Percentiles rank a stretch among this genome's conserved stretches.
Evolutionary conservation across 2,329 filamentous ascomycete genomes (phyloP).

Genomic region (Aureobasidium zeae): DNA sequence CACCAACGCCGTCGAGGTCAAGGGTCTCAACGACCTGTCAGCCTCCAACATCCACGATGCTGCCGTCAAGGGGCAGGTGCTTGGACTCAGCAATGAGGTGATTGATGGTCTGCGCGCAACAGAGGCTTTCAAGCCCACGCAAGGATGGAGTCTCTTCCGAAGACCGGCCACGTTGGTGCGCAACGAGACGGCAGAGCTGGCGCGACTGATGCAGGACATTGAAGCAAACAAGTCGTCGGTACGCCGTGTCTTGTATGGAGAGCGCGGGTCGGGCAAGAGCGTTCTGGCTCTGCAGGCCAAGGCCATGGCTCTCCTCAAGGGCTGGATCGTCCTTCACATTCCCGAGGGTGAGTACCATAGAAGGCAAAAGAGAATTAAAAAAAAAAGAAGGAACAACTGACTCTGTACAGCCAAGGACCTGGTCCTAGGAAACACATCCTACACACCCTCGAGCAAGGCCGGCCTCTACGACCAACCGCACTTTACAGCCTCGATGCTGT

Average conservation of each 20-base stretch:
- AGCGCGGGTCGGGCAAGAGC: constrained; percentile 74
- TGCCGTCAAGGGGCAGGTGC: constrained; percentile 54
- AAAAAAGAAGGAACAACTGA: constrained; percentile 17
- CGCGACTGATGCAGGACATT: constrained; percentile 35
- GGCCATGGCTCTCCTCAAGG: constrained; percentile 68
- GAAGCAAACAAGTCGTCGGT: constrained; percentile 41
- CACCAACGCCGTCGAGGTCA: constrained; percentile 76
- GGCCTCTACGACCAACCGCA: constrained; percentile 64
- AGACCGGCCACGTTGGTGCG: constrained; percentile 71
- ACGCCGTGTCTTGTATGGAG: constrained; percentile 62
- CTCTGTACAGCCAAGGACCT: constrained; percentile 50
- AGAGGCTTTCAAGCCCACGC: constrained; percentile 83
- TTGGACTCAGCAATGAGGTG: constrained; percentile 57
- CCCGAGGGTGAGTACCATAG: constrained; percentile 62
- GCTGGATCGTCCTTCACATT: constrained; percentile 82
- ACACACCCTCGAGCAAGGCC: constrained; percentile 53
- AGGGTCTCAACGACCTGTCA: constrained; percentile 54
- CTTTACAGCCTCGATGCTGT: constrained; percentile 66
- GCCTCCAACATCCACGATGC: constrained; percentile 46
- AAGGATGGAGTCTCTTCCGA: constrained; percentile 81
- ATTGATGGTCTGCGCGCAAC: constrained; percentile 74
- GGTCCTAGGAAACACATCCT: constrained; percentile 70
- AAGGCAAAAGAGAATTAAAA: not conserved
- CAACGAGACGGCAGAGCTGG: constrained; percentile 65
- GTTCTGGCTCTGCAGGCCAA: constrained; percentile 75